Conservation (phyloP, 257 asterid species). For the Jacaranda mimosifolia region DNA sequence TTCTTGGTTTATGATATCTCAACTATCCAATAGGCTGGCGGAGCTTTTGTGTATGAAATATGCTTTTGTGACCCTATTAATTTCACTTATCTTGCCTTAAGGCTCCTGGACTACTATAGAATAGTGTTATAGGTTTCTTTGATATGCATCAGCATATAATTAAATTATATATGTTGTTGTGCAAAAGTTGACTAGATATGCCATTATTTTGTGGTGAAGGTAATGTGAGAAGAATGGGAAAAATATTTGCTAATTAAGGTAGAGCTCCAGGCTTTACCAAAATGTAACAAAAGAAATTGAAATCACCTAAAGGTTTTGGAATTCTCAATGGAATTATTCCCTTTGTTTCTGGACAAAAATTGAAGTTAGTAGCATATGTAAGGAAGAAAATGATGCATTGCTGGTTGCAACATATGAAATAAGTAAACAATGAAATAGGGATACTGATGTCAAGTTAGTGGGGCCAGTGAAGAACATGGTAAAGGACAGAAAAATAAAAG, state of each 20-base stretch:
- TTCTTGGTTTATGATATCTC: no score
- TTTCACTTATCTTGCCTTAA: no score
- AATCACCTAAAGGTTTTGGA: constrained; percentile 89
- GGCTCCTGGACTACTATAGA: no score
- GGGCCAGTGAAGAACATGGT: constrained; percentile 46
- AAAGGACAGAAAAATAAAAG: constrained; percentile 52
- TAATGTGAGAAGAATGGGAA: constrained; percentile 92
- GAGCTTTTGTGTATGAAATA: no score
- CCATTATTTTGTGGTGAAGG: constrained; percentile 56
- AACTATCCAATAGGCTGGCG: no score
- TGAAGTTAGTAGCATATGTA: constrained; percentile 80
- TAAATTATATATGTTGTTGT: no score
- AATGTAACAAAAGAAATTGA: constrained; percentile 76
- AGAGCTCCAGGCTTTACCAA: constrained; percentile 89
- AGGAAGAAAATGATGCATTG: constrained; percentile 88
- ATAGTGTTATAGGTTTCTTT: no score
- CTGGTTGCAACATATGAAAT: constrained; percentile 81
- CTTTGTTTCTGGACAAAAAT: constrained; percentile 70
- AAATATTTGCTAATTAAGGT: constrained; percentile 93
- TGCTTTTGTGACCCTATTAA: no score
- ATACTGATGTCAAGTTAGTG: constrained; percentile 49
- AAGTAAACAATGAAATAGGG: constrained; percentile 59
- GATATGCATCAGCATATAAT: no score
- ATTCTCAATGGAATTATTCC: constrained; percentile 82
- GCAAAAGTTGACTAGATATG: constrained; percentile 20